Conservation (phyloP, 1,139 yeast species). For the Debaryomyces fabryi region DNA sequence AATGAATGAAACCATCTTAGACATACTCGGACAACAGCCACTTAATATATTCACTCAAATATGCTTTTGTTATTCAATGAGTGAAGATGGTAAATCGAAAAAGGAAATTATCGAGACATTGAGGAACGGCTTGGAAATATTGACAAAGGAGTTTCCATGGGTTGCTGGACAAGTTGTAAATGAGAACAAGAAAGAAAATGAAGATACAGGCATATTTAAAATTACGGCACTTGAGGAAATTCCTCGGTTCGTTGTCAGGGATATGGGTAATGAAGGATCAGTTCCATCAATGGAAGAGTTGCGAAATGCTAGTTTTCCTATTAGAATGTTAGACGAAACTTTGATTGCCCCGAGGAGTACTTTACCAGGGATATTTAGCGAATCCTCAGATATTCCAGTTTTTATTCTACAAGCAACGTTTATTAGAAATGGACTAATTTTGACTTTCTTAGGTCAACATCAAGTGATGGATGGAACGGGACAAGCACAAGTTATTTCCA, state of each 20-base stretch:
- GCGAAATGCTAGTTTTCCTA: not conserved
- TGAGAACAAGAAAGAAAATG: not conserved
- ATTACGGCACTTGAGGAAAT: not conserved
- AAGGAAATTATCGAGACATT: not conserved
- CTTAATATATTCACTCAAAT: not conserved
- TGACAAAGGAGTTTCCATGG: slow-evolving; percentile 1
- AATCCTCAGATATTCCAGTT: not conserved
- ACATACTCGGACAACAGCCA: not conserved
- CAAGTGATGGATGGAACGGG: slow-evolving; percentile 1
- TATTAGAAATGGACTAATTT: not conserved
- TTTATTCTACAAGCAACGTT: not conserved
- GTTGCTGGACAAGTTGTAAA: slow-evolving; percentile 1
- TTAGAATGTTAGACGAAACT: not conserved
- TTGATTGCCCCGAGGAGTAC: not conserved
- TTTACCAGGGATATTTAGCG: not conserved
- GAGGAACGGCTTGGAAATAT: not conserved
- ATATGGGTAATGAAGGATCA: not conserved
- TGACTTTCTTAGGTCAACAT: not conserved
- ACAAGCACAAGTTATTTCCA: not conserved
- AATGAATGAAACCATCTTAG: not conserved
- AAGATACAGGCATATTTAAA: not conserved
- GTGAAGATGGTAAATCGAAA: not conserved
- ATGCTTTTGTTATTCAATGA: not conserved
- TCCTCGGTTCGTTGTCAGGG: not conserved
- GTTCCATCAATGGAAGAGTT: not conserved